These are phyloP conservation scores for Linnemannia zychae DNA, from an alignment of 192 early-diverging fungal genomes.

Conservation along the genomic window DNA sequence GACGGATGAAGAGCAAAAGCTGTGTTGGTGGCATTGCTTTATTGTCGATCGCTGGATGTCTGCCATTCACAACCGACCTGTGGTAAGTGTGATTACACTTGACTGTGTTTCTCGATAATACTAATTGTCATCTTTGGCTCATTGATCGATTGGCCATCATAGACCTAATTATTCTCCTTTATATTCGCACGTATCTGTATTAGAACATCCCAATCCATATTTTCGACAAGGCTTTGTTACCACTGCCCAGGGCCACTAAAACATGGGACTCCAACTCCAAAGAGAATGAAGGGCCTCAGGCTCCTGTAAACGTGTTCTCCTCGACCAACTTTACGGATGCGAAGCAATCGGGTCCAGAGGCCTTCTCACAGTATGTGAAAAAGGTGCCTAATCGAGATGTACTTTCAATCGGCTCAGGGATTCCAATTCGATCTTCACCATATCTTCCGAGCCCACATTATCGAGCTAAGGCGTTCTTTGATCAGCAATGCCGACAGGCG, in stretches of 20 bases:
- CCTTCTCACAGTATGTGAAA: not conserved
- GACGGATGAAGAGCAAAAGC: conserved; percentile 39
- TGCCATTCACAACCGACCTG: conserved; percentile 32
- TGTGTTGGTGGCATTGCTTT: conserved; percentile 59
- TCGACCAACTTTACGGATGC: not conserved
- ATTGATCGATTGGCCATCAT: not conserved
- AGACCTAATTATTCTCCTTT: not conserved
- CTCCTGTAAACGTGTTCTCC: not conserved
- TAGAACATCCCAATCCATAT: conserved; percentile 53
- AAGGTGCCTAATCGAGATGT: not conserved
- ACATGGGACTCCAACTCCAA: not conserved
- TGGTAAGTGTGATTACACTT: conserved; percentile 7
- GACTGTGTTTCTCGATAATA: not conserved
- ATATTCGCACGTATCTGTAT: conserved; percentile 1
- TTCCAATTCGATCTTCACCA: not conserved
- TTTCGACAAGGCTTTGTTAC: conserved; percentile 46
- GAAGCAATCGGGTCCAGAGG: not conserved
- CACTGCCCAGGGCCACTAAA: conserved; percentile 30
- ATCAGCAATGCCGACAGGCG: conserved; percentile 54
- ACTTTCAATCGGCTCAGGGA: conserved; percentile 13
- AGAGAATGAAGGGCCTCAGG: not conserved
- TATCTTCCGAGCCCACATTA: conserved; percentile 36
- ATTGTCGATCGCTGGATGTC: conserved; percentile 58
- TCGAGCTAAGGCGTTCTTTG: conserved; percentile 41
- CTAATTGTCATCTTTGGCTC: not conserved